These are phyloP conservation scores for Camellia lanceoleosa DNA, from an alignment of 148 eudicot species.

Conservation along the genomic window DNA sequence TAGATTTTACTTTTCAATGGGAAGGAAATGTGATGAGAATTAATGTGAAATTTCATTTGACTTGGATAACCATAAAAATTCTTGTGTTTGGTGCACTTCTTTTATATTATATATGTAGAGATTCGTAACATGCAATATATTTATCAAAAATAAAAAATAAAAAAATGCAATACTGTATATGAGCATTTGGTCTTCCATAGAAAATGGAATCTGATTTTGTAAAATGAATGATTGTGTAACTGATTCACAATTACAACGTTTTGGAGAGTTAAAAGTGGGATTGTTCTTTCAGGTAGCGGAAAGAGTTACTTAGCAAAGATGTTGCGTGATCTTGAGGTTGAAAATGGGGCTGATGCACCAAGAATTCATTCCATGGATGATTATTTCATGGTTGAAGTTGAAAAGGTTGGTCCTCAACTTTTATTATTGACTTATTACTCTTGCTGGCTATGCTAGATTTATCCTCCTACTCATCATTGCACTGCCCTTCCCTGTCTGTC, in stretches of 20 bases:
- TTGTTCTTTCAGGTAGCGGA: constrained; percentile 73
- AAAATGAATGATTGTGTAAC: neutral
- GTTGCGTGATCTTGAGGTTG: constrained; percentile 93
- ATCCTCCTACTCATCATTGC: neutral
- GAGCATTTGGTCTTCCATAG: neutral
- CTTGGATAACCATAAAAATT: neutral
- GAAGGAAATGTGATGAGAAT: neutral
- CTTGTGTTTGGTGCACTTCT: neutral
- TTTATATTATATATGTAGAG: neutral
- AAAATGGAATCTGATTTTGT: neutral
- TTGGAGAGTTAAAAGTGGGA: neutral
- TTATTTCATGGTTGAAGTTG: constrained; percentile 97
- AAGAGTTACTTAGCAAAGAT: constrained; percentile 93
- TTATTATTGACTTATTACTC: neutral
- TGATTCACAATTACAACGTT: neutral
- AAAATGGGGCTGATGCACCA: constrained; percentile 89
- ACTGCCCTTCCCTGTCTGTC: neutral
- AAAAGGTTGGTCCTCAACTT: constrained; percentile 55
- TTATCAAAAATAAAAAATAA: too few species aligned
- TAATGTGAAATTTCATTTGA: neutral
- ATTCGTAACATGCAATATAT: neutral
- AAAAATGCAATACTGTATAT: neutral
- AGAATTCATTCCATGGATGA: constrained; percentile 99
- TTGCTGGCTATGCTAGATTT: neutral
- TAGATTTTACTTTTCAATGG: neutral